Evolutionary conservation across 1,284 basidiomycete genomes (phyloP).

Genomic region (Ceratobasidium sp.): DNA sequence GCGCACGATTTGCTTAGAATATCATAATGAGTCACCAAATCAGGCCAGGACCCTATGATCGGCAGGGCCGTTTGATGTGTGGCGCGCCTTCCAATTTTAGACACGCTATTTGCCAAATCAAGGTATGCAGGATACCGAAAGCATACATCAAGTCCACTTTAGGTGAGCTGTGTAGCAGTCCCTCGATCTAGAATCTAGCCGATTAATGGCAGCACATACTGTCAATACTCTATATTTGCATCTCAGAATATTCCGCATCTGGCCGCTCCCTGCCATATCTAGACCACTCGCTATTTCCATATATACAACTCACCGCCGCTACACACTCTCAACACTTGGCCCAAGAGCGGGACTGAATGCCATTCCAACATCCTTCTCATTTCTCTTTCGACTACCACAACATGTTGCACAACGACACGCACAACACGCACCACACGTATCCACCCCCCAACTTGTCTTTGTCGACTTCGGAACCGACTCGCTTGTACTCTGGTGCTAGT

Average conservation of each 20-base stretch:
- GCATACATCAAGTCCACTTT: not conserved
- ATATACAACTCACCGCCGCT: not conserved
- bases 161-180: not conserved
- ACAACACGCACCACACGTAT: not conserved
- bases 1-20: too few relatives aligned
- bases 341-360: not conserved
- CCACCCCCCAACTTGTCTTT: not conserved
- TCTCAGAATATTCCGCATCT: not conserved
- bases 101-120: too few relatives aligned
- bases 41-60: not conserved
- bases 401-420: not conserved
- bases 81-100: not conserved
- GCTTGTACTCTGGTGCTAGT: slow-evolving; percentile 1
- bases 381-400: slow-evolving; percentile 1
- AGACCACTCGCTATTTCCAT: not conserved
- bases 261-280: not conserved
- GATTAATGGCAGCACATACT: not conserved
- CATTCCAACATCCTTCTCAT: not conserved
- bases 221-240: not conserved
- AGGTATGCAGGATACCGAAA: too few relatives aligned
- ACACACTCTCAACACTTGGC: not conserved
- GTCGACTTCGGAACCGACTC: not conserved
- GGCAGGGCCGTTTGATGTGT: not conserved
- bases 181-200: not conserved
- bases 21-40: too few relatives aligned